These are phyloP conservation scores for Orobanche coerulescens DNA, from an alignment of 257 asterid genomes.

Conservation along the genomic window DNA sequence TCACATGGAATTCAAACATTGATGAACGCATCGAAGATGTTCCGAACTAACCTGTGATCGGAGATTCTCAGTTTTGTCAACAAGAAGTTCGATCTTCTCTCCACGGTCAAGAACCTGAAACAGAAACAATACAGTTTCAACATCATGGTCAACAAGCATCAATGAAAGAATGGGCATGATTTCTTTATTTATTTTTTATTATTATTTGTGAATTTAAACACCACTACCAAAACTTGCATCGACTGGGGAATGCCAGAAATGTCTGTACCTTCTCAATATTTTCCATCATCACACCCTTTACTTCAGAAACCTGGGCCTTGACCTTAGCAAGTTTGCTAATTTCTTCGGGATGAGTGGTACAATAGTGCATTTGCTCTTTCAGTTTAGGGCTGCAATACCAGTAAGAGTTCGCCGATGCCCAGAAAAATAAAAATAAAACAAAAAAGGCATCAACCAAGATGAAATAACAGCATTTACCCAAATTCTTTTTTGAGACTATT, in stretches of 20 bases:
- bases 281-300: slow-evolving; percentile 52
- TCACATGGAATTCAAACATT: neutral
- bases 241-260: neutral
- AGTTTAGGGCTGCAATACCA: slow-evolving; percentile 34
- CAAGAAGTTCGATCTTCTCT: slow-evolving; percentile 50
- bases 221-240: neutral
- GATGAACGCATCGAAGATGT: neutral
- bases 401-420: neutral
- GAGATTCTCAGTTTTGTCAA: slow-evolving; percentile 57
- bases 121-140: neutral
- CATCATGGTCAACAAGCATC: slow-evolving; percentile 7
- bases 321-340: slow-evolving; percentile 44
- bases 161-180: neutral
- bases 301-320: slow-evolving; percentile 48
- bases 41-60: slow-evolving; percentile 39
- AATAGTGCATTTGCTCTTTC: slow-evolving; percentile 49
- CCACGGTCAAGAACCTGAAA: slow-evolving; percentile 56
- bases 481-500: slow-evolving; percentile 41
- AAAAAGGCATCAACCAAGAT: neutral
- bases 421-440: neutral
- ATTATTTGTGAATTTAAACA: neutral
- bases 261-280: slow-evolving; percentile 46
- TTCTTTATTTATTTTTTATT: neutral
- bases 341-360: slow-evolving; percentile 47
- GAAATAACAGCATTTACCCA: slow-evolving; percentile 26